phyloP scores from a whole-genome alignment of 148 eudicot species.

The Fagopyrum homotropicum region DNA sequence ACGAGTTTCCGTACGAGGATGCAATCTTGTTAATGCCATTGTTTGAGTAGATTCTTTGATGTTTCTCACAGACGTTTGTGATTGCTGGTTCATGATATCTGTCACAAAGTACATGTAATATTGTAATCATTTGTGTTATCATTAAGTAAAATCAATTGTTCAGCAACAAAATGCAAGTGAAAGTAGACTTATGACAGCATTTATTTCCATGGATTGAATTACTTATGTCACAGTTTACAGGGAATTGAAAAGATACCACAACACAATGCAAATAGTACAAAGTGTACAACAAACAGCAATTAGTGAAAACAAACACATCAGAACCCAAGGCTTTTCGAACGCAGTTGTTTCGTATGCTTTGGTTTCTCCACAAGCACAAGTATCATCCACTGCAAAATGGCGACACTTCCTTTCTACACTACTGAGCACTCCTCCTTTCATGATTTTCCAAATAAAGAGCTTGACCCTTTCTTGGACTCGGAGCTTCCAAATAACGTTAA shows the following conservation, averaged over 20 bases:
- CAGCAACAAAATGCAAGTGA: not conserved
- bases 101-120: not conserved
- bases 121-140: not conserved
- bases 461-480: too few species aligned
- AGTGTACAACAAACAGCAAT: slow-evolving; percentile 2
- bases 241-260: not conserved
- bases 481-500: too few species aligned
- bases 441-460: too few species aligned
- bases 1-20: not conserved
- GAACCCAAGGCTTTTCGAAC: not conserved
- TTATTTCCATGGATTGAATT: not conserved
- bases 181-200: not conserved
- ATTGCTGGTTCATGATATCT: not conserved
- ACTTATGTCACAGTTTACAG: not conserved
- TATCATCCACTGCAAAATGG: too few species aligned
- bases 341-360: not conserved
- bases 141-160: too few species aligned
- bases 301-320: not conserved
- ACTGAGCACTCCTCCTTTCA: too few species aligned
- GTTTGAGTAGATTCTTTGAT: not conserved
- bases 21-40: not conserved
- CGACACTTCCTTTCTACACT: too few species aligned
- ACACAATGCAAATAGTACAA: not conserved
- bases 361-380: slow-evolving; percentile 14
- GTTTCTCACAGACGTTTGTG: not conserved